Percentiles rank a stretch among this genome's conserved stretches.
phyloP scores from a whole-genome alignment of 1,284 basidiomycete genomes.

The Trichosporon ovoides region DNA sequence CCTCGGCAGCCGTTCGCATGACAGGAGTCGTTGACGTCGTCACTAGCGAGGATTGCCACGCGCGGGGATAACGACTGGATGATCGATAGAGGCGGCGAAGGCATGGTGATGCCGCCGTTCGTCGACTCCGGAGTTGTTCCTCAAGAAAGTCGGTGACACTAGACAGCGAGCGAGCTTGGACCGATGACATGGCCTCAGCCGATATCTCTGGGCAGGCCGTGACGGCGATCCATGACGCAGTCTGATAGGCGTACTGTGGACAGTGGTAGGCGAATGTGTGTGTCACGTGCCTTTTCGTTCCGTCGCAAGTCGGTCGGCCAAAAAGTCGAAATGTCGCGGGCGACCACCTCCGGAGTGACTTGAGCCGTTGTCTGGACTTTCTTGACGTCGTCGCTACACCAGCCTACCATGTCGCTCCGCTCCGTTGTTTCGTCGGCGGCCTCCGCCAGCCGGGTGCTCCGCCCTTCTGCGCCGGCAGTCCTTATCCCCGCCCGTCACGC shows the following conservation, averaged over 20 bases:
- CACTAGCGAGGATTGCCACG: conserved; percentile 45
- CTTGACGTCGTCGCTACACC: background rate
- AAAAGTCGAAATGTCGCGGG: conserved; percentile 17
- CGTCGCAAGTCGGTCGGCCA: background rate
- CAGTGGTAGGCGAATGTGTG: background rate
- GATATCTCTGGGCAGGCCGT: background rate
- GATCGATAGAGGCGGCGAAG: conserved; percentile 44
- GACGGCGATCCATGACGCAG: background rate
- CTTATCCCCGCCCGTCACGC: conserved; percentile 9
- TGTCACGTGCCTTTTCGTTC: background rate
- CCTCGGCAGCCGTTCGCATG: conserved; percentile 46
- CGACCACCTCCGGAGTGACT: background rate
- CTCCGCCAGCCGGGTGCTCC: conserved; percentile 9
- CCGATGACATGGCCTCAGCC: background rate
- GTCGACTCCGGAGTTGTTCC: background rate
- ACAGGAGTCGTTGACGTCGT: conserved; percentile 45
- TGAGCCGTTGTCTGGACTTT: background rate
- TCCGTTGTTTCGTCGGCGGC: conserved; percentile 17
- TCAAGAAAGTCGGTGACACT: background rate
- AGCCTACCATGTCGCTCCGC: conserved; percentile 18
- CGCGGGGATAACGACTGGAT: conserved; percentile 46
- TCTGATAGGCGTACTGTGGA: background rate
- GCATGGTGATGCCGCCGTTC: conserved; percentile 27
- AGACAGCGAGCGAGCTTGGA: background rate
- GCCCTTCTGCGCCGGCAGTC: background rate